A percentile compares a stretch with the other conserved stretches of the same genome.
Evolutionary conservation across 2,329 filamentous ascomycete species (phyloP).

Genomic region (Ophiosphaerella herpotricha): DNA sequence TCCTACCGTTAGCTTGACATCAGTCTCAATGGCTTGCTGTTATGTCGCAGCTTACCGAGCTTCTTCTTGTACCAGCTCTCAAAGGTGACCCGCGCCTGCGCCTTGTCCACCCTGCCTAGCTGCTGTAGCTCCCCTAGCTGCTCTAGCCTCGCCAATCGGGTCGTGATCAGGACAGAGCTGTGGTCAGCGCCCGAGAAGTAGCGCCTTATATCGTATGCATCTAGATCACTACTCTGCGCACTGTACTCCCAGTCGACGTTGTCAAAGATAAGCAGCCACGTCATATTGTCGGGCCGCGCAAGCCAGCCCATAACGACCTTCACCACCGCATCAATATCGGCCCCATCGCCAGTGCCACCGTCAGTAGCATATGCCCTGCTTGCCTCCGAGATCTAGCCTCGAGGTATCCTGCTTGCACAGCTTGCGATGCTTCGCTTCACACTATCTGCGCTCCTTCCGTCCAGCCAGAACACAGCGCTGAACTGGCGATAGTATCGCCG

Average conservation of each 20-base stretch:
- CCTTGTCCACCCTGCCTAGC: slow-evolving; percentile 15
- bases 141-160: slow-evolving; percentile 17
- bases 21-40: too few relatives aligned
- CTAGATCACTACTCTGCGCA: slow-evolving; percentile 2
- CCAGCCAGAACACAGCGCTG: slow-evolving; percentile 28
- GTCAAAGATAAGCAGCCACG: slow-evolving; percentile 27
- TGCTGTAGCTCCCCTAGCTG: slow-evolving; percentile 21
- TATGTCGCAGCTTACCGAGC: slow-evolving; percentile 12
- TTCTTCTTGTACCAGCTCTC: slow-evolving; percentile 19
- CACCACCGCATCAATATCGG: slow-evolving; percentile 10
- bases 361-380: slow-evolving; percentile 16
- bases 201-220: slow-evolving; percentile 18
- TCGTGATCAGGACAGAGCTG: slow-evolving; percentile 26
- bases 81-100: slow-evolving; percentile 21
- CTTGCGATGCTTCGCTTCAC: slow-evolving; percentile 25
- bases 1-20: slow-evolving; percentile 4
- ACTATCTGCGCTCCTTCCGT: slow-evolving; percentile 20
- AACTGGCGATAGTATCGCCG: slow-evolving; percentile 20
- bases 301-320: slow-evolving; percentile 26
- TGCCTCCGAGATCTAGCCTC: slow-evolving; percentile 17
- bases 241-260: slow-evolving; percentile 24
- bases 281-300: slow-evolving; percentile 12
- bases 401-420: slow-evolving; percentile 20
- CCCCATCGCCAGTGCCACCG: slow-evolving; percentile 2
- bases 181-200: slow-evolving; percentile 23